phyloP scores from a whole-genome alignment of 306 rosid genomes.

The Abrus pulchellus region DNA sequence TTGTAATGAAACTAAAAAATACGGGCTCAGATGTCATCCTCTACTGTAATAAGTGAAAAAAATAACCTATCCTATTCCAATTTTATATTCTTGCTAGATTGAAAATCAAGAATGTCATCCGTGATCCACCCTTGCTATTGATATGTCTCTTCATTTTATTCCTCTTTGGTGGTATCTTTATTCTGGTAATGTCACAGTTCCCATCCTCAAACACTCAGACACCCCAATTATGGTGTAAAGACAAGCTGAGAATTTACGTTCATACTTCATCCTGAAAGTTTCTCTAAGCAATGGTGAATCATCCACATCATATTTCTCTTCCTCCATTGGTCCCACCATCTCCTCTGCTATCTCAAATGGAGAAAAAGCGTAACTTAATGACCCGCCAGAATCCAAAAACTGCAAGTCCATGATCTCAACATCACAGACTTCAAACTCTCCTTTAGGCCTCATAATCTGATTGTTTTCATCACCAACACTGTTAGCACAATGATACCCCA shows the following conservation, averaged over 20 bases:
- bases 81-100: slow-evolving; percentile 33
- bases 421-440: slow-evolving; percentile 40
- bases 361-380: slow-evolving; percentile 40
- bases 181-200: background rate
- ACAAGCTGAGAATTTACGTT: slow-evolving; percentile 57
- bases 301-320: slow-evolving; percentile 36
- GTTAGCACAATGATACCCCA: slow-evolving; percentile 33
- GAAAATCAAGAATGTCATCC: background rate
- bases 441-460: slow-evolving; percentile 11
- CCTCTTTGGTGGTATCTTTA: background rate
- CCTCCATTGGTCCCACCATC: slow-evolving; percentile 47
- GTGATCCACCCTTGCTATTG: background rate
- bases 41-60: slow-evolving; percentile 7
- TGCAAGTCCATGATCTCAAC: slow-evolving; percentile 46
- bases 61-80: slow-evolving; percentile 31
- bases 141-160: background rate
- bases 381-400: slow-evolving; percentile 47
- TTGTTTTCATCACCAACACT: slow-evolving; percentile 41
- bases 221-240: slow-evolving; percentile 58
- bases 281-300: slow-evolving; percentile 47
- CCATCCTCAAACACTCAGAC: slow-evolving; percentile 57
- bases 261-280: slow-evolving; percentile 53
- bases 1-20: slow-evolving; percentile 37
- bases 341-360: slow-evolving; percentile 55
- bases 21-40: slow-evolving; percentile 25